Conservation (phyloP, 352 stramenopile species). For the Pythium phragmiticola region DNA sequence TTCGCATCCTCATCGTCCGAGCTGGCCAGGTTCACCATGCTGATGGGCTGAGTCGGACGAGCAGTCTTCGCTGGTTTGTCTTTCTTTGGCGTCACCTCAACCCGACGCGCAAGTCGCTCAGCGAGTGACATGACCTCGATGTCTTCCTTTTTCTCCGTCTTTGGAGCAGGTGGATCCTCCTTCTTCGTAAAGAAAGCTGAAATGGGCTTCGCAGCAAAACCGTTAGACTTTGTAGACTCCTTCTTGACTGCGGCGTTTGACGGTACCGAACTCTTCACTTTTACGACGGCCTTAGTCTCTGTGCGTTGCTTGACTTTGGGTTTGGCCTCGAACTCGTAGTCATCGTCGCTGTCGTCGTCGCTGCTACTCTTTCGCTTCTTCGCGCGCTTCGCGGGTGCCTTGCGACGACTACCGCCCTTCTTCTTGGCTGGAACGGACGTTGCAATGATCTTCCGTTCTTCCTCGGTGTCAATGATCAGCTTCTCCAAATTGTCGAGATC, state of each 20-base stretch:
- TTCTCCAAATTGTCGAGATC: slow-evolving; percentile 92
- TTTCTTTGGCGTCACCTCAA: slow-evolving; percentile 51
- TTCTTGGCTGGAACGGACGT: slow-evolving; percentile 68
- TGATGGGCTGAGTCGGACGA: slow-evolving; percentile 18
- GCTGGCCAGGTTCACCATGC: slow-evolving; percentile 42
- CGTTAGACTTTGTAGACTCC: slow-evolving; percentile 19
- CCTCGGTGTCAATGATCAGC: slow-evolving; percentile 66
- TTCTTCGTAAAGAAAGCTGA: slow-evolving; percentile 49
- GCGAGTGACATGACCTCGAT: slow-evolving; percentile 73
- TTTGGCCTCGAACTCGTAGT: slow-evolving; percentile 50
- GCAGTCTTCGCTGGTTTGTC: slow-evolving; percentile 30
- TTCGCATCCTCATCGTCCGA: slow-evolving; percentile 40
- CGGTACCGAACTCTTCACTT: slow-evolving; percentile 22
- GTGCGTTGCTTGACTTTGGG: slow-evolving; percentile 45
- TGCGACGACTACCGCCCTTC: slow-evolving; percentile 27
- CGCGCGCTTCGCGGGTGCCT: slow-evolving; percentile 34
- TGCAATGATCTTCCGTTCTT: slow-evolving; percentile 48
- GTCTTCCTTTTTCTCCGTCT: slow-evolving; percentile 54
- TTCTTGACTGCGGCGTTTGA: slow-evolving; percentile 28
- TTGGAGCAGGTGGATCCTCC: slow-evolving; percentile 24
- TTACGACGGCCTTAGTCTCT: slow-evolving; percentile 27
- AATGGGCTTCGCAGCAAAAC: slow-evolving; percentile 27
- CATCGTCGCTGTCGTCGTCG: slow-evolving; percentile 47
- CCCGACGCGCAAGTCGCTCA: slow-evolving; percentile 58
- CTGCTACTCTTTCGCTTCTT: slow-evolving; percentile 59